Percentiles rank a stretch among this genome's conserved stretches.
Conservation (phyloP, 768 basidiomycete genomes). For the Leucogyrophana mollusca region DNA sequence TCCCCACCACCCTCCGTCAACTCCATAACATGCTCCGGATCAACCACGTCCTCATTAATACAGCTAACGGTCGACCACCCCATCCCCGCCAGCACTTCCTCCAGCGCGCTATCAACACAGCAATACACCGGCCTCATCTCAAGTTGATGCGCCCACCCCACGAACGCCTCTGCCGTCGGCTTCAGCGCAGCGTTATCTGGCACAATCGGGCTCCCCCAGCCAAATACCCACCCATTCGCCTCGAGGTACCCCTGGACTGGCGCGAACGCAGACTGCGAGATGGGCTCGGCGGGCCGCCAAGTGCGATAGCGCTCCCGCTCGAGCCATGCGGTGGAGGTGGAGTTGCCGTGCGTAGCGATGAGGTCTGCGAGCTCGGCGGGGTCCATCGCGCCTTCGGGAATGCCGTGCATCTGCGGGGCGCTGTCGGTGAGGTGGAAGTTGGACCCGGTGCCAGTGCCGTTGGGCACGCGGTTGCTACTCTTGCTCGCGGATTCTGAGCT, state of each 20-base stretch:
- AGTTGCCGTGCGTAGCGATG: constrained; percentile 65
- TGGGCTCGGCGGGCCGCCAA: constrained; percentile 36
- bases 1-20: constrained; percentile 35
- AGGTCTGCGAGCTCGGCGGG: constrained; percentile 41
- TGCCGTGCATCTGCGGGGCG: background rate
- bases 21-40: constrained; percentile 45
- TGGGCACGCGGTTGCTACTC: background rate
- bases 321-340: constrained; percentile 69
- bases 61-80: constrained; percentile 62
- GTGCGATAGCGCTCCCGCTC: constrained; percentile 55
- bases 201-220: constrained; percentile 65
- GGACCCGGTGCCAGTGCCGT: background rate
- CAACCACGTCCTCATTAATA: constrained; percentile 60
- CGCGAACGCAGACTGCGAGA: constrained; percentile 35
- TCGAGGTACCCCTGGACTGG: constrained; percentile 63
- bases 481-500: background rate
- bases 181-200: constrained; percentile 35
- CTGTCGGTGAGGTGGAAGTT: background rate
- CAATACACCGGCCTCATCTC: constrained; percentile 57
- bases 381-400: constrained; percentile 7
- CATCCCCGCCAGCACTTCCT: constrained; percentile 49
- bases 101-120: constrained; percentile 52
- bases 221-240: constrained; percentile 50
- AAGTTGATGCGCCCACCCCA: constrained; percentile 41
- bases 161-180: constrained; percentile 39